Base-by-base conservation (phyloP, 176 grass and related monocot species). In the Oryza officinalis region DNA sequence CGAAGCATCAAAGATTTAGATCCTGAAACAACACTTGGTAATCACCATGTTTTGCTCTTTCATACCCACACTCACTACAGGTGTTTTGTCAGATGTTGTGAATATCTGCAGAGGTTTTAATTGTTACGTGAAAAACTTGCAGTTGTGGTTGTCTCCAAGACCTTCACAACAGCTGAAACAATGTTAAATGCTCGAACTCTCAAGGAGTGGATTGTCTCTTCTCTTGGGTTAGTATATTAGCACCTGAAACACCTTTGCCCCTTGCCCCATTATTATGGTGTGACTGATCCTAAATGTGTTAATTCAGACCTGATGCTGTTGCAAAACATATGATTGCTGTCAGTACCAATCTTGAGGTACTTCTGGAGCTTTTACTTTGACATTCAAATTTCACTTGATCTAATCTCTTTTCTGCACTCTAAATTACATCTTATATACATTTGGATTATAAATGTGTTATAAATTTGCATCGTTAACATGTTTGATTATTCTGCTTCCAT, bases 81-180 rank as follows among this genome's bases (percentile, higher is more conserved):
- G 49, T 69, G 9, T 63, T 90, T 22, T 82, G 6, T 89, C 27
- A 27, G 26, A 43, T 14, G 69, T 49, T 45, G 22, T 20, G 72
- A 67, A 72, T 90, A 60, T 71, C 32, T 31, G 25, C 25, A 41
- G 37, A 90, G 67, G 61, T 67, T 83, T 70, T 40, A 69, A 63
- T 69, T 28, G 2, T 79, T 0, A 0, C 69, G 8, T 31, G 63
- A 79, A 27, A 75, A 72, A 69, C 14, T 6, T 90, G 60, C 85
- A 99, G 96, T 99, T 86, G 96, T 99, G 32, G 93, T 99, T 75
- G 96, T 99, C 68, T 99, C 96, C 69, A 99, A 99, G 89, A 99
- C 96, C 69, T 99, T 99, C 84, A 99, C 96, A n/a, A 99, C 96
- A 64, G 96, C 91, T 65, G 96, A 99, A 90, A 99, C 96, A 35